Conservation (phyloP, 2,329 filamentous ascomycete species). For the Immersiporthe knoxdaviesiana region DNA sequence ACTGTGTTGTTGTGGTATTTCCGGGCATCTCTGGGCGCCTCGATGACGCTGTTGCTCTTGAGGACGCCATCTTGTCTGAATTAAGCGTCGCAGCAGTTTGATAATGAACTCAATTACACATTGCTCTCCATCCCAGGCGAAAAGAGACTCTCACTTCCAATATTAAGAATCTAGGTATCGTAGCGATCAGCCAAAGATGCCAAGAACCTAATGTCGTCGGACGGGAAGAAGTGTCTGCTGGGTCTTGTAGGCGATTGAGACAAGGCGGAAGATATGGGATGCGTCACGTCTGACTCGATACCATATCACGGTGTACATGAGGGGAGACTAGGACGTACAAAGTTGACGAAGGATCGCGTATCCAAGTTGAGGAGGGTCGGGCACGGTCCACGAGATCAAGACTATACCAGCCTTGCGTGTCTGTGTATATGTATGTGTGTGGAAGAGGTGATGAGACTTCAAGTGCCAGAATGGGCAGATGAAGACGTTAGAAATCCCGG, state of each 20-base stretch:
- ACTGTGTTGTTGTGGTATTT: constrained; percentile 33
- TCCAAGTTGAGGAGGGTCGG: constrained; percentile 1
- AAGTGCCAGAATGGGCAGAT: constrained; percentile 18
- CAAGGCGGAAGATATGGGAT: not conserved
- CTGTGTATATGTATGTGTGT: constrained; percentile 24
- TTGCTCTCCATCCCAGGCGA: constrained; percentile 8
- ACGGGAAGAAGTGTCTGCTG: not conserved
- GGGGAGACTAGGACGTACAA: not conserved
- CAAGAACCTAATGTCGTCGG: constrained; percentile 3
- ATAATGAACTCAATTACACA: constrained; percentile 27
- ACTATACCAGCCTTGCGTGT: constrained; percentile 26
- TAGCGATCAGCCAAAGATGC: constrained; percentile 15
- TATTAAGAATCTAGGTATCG: not conserved
- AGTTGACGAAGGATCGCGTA: constrained; percentile 3
- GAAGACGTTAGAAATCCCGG: constrained; percentile 14
- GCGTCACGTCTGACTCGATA: constrained; percentile 14
- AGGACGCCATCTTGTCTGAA: constrained; percentile 40
- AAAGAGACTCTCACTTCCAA: constrained; percentile 30
- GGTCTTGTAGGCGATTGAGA: not conserved
- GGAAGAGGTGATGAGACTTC: constrained; percentile 7
- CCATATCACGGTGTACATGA: constrained; percentile 12
- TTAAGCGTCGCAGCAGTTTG: constrained; percentile 28
- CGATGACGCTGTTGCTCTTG: constrained; percentile 35
- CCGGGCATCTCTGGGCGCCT: constrained; percentile 34
- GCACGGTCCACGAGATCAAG: constrained; percentile 30